A percentile compares a stretch with the other conserved stretches of the same genome.
Evolutionary conservation across 2,329 filamentous ascomycete genomes (phyloP).

Genomic region (Cladosporium velox): DNA sequence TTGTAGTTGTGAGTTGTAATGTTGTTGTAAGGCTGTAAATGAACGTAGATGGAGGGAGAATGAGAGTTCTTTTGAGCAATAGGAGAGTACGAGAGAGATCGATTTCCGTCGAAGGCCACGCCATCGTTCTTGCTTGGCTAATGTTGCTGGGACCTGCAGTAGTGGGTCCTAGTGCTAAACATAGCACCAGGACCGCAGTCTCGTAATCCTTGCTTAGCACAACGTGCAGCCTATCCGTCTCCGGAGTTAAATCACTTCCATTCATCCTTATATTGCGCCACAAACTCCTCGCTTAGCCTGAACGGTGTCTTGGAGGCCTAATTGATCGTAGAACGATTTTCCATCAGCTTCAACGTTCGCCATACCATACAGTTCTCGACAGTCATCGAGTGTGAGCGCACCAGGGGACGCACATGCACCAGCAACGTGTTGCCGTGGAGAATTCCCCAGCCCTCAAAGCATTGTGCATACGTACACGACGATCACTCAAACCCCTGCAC

Average conservation of each 20-base stretch:
- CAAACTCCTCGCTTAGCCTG: background rate
- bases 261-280: constrained; percentile 19
- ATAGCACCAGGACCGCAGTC: constrained; percentile 11
- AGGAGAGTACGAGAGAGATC: constrained; percentile 2
- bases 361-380: background rate
- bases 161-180: constrained; percentile 17
- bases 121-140: constrained; percentile 19
- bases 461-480: constrained; percentile 10
- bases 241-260: constrained; percentile 11
- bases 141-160: constrained; percentile 19
- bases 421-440: constrained; percentile 14
- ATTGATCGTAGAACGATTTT: background rate
- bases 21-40: constrained; percentile 4
- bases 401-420: background rate
- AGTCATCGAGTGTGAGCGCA: background rate
- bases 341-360: background rate
- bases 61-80: constrained; percentile 13
- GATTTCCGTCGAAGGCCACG: constrained; percentile 13
- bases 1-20: background rate
- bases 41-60: background rate
- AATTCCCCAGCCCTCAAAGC: constrained; percentile 10
- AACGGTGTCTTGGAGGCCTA: background rate
- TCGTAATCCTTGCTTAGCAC: constrained; percentile 20
- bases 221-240: constrained; percentile 18
- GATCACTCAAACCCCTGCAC: constrained; percentile 6